phyloP scores from a whole-genome alignment of 2,329 filamentous ascomycete genomes.

The Mollisiaceae sp. region DNA sequence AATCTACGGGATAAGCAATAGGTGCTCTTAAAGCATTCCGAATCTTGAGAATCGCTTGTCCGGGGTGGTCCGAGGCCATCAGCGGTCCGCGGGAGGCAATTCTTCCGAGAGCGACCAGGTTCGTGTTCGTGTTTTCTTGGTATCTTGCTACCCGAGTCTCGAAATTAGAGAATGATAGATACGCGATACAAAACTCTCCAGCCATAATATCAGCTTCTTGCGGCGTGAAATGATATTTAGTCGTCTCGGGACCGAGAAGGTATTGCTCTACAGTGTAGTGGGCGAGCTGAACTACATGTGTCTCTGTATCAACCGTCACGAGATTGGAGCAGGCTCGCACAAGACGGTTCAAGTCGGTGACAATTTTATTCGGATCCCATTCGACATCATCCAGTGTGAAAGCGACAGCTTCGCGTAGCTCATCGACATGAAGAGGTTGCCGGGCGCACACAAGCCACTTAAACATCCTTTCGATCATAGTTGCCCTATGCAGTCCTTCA shows the following conservation, averaged over 20 bases:
- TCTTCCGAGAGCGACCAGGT: conserved; percentile 16
- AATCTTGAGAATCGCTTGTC: neutral
- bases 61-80: conserved; percentile 8
- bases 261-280: conserved; percentile 33
- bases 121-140: conserved; percentile 15
- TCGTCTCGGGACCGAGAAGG: conserved; percentile 5
- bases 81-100: conserved; percentile 10
- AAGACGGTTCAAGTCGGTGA: conserved; percentile 21
- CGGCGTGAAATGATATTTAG: conserved; percentile 15
- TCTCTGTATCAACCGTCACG: conserved; percentile 23
- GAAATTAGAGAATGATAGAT: conserved; percentile 28
- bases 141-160: conserved; percentile 23
- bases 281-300: conserved; percentile 19
- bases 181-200: conserved; percentile 28
- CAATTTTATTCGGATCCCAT: conserved; percentile 20
- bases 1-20: neutral
- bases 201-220: conserved; percentile 22
- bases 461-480: conserved; percentile 25
- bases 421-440: conserved; percentile 24
- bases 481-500: conserved; percentile 7
- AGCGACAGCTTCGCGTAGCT: conserved; percentile 26
- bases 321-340: conserved; percentile 27
- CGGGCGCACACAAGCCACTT: conserved; percentile 29
- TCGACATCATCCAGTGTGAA: conserved; percentile 25
- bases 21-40: conserved; percentile 17